Evolutionary conservation across 495 filamentous ascomycete genomes (phyloP).

Genomic region (Aspergillus conjunctus): DNA sequence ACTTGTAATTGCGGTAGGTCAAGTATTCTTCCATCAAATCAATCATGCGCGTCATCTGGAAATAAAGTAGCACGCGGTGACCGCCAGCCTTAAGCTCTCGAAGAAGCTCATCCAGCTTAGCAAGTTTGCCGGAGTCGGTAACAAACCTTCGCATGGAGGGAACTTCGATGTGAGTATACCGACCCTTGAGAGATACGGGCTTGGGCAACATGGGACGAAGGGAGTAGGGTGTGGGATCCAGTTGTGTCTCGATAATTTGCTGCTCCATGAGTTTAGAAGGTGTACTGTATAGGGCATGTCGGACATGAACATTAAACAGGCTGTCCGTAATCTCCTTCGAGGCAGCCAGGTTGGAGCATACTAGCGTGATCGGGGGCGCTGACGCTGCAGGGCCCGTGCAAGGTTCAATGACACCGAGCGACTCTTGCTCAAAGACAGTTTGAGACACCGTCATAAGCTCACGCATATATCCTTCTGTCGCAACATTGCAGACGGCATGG

Average conservation of each 20-base stretch:
- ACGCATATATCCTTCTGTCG: conserved; percentile 69
- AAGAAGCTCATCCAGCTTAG: conserved; percentile 85
- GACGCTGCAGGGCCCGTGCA: conserved; percentile 72
- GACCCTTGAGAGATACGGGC: conserved; percentile 74
- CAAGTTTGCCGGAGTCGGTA: conserved; percentile 94
- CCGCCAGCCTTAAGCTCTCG: conserved; percentile 85
- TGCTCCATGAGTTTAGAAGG: conserved; percentile 68
- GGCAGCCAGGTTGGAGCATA: conserved; percentile 68
- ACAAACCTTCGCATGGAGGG: conserved; percentile 99
- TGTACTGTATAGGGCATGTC: conserved; percentile 68
- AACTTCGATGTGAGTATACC: conserved; percentile 87
- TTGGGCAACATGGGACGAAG: conserved; percentile 64
- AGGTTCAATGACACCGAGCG: conserved; percentile 76
- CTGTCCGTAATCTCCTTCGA: conserved; percentile 68
- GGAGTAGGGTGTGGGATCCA: conserved; percentile 66
- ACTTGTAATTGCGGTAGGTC: conserved; percentile 98
- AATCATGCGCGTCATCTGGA: conserved; percentile 99
- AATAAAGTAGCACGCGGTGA: conserved; percentile 97
- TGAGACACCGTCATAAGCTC: conserved; percentile 80
- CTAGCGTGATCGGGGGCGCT: conserved; percentile 84
- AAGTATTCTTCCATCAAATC: conserved; percentile 99
- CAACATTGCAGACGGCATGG: conserved; percentile 67
- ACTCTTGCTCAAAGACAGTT: conserved; percentile 63
- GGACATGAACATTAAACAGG: conserved; percentile 76
- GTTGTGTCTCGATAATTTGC: conserved; percentile 67